Evolutionary conservation across 2,329 filamentous ascomycete genomes (phyloP), one percentile per base, ranked within the genome.

Genomic region (Tolypocladium tundrense): DNA sequence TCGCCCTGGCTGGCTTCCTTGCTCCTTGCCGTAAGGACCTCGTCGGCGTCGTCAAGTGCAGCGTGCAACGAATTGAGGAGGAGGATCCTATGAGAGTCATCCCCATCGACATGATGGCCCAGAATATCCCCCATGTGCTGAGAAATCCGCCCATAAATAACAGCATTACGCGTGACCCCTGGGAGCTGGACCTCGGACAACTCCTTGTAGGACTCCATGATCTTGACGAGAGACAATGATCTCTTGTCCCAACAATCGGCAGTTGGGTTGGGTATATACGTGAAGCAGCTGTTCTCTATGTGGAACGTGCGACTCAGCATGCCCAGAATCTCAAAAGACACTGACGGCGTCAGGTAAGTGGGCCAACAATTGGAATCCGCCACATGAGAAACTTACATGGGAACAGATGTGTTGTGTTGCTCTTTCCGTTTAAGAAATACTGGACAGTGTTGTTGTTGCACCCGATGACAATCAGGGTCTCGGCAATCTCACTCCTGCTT

Each of bases 311-410:
- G 73, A 51, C 76, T 75, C 1, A 84, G 68, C 81, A 85, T 84
- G n/a, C 80, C 82, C 2, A 83, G 66, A 0, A 85, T 73, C 63
- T 85, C 82, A 55, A 84, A 84, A 0, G 79, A 75, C 0, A 85
- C 81, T 82, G 52, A 10, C 21, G 6, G 14, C 3, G 13, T 6
- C n/a, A 48, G 53, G 7, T 52, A 21, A 43, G 52, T 14, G 11
- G 21, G 27, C 21, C 9, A 21, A 31, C 19, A 13, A 21, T 52
- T 3, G 9, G 31, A n/a, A 8, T 52, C 27, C 31, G 42, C 2
- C 24, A 9, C 21, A 31, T 8, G 42, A 21, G 45, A 14, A 31
- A 1, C 73, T 59, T 71, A 80, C 79, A 62, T n/a, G 78, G 77
- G 57, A 82, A 82, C 1, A 82, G 60, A 64, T 82, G 79, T 1